Base-by-base conservation (phyloP, 1,284 basidiomycete genomes). In the Trichosporon ovoides region DNA sequence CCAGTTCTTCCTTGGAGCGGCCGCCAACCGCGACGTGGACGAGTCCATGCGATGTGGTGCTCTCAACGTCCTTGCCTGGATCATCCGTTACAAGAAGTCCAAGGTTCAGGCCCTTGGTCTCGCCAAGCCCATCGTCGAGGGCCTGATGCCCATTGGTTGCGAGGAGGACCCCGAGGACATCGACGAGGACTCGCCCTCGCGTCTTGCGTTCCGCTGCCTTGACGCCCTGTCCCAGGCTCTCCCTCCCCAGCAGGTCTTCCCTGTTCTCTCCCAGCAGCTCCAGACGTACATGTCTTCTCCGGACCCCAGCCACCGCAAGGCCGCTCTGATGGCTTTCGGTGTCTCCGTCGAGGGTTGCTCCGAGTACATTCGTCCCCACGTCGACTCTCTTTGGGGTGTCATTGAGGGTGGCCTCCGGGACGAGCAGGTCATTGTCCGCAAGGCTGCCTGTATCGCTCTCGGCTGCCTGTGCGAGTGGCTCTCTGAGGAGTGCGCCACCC, bases 381-480 rank as follows among this genome's bases (percentile, higher is more conserved):
- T 98, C 83, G 80, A 80, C 67, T 84, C 91, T 68, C 86, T 99
- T 49, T 98, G 96, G 96, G 93, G 94, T 1, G 83, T 96, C 62
- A 87, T 99, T 67, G 91, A 97, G 76, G 82, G 85, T 52, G 94
- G 95, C 66, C 84, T 99, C 52, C 83, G 83, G 59, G 96, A 98
- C 73, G 75, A 78, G 37, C 91, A 98, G 71, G 81, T 88, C 16
- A 83, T 85, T 33, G 96, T 98, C 52, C 84, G 95, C 70, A 96
- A 95, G 76, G 95, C 95, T 5, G 88, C 91, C 16, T 98, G 95
- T 76, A 86, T 95, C 61, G 90, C 93, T 40, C 87, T 98, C 60
- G 92, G 91, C 72, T 98, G 95, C 79, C 80, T 98, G 55, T 98
- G 95, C 75, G 96, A 99, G 79, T 97, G 93, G 90, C 82, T 98